Base-by-base conservation (phyloP, 192 early-diverging fungal genomes). In the Coemansia sp. region DNA sequence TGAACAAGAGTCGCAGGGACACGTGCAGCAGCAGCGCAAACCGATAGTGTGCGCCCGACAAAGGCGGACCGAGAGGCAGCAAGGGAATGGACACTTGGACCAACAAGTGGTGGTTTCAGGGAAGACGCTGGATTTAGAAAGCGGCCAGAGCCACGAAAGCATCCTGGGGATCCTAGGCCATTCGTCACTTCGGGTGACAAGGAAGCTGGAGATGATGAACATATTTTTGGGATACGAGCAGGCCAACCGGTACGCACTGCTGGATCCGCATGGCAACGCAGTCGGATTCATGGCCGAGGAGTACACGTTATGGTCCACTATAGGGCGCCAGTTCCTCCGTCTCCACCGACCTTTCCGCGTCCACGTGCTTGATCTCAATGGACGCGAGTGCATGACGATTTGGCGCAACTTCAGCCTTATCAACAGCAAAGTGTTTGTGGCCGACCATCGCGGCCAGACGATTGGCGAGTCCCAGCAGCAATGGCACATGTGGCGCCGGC, bases 131-230 rank as follows among this genome's bases (percentile, higher is more conserved):
- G 42, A 13, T 45, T 1, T 17, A 45, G 14, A 4, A 13, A 17
- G 42, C 17, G 42, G 42, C 4, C 14, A 45, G 42, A 2, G 11
- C 42, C 42, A 34, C 34, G 55, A 34, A 23, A 10, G 17, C 53
- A 59, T 36, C n/a, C 17, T 6, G 52, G 63, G 53, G 15, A 56
- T 72, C 17, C 52, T 72, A 0, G 34, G 34, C 14, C 64, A 66
- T 5, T 66, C 70, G 32, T 66, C 59, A 23, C 32, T 72, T 4
- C 40, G 63, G 0, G 70, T 76, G 52, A 76, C 75, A 1, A 57
- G 93, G 8, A 89, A 93, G 68, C 52, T 95, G 19, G 93, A 95
- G 70, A 92, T 95, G 88, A 73, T 95, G 73, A 95, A 94, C 65
- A 79, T 89, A 8, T 58, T 79, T 43, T 33, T 75, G 65, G 90